phyloP scores from a whole-genome alignment of 1,284 basidiomycete species.

The Sporisorium iseilematis-ciliati region DNA sequence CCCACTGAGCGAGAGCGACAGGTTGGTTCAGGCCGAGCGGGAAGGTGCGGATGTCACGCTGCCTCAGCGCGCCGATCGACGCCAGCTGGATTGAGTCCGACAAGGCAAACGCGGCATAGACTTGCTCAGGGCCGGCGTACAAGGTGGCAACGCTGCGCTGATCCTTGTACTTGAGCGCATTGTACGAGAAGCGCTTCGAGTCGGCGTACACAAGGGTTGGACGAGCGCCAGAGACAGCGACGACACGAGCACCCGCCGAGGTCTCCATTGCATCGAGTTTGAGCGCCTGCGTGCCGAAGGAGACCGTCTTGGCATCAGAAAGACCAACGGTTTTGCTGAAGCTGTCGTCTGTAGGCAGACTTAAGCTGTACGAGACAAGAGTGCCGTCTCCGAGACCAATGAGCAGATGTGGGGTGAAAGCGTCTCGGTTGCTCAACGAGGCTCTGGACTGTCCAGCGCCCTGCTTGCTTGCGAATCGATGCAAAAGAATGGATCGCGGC shows the following conservation, averaged over 20 bases:
- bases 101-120: constrained; percentile 51
- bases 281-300: constrained; percentile 80
- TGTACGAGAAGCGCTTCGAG: constrained; percentile 62
- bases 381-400: constrained; percentile 85
- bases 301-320: constrained; percentile 75
- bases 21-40: constrained; percentile 69
- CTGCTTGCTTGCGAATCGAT: constrained; percentile 74
- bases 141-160: constrained; percentile 54
- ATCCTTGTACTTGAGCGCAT: constrained; percentile 59
- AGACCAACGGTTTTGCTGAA: constrained; percentile 56
- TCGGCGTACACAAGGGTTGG: constrained; percentile 64
- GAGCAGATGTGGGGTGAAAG: constrained; percentile 74
- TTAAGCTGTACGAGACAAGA: constrained; percentile 76
- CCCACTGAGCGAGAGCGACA: constrained; percentile 61
- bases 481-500: constrained; percentile 79
- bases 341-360: constrained; percentile 48
- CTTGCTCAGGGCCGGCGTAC: constrained; percentile 16
- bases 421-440: constrained; percentile 26
- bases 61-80: constrained; percentile 60
- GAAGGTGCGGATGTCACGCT: constrained; percentile 67
- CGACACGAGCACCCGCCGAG: constrained; percentile 44
- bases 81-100: constrained; percentile 54
- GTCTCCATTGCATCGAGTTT: constrained; percentile 72
- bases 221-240: constrained; percentile 65
- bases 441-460: constrained; percentile 1